phyloP scores from a whole-genome alignment of 352 stramenopile genomes.

The Globisporangium rhizosaccharum region DNA sequence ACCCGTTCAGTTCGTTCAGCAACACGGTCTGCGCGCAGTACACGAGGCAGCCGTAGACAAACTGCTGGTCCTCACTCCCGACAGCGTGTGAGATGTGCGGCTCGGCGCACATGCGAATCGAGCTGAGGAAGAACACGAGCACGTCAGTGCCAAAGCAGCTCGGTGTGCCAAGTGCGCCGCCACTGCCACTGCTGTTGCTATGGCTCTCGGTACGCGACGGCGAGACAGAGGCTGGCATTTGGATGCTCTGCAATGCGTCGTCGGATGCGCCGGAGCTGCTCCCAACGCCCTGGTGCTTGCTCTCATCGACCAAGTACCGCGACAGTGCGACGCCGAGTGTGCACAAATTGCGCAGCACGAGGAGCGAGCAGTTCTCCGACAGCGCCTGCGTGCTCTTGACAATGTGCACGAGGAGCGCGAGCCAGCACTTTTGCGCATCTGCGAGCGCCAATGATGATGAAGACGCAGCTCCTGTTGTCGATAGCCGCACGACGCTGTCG shows the following conservation, averaged over 20 bases:
- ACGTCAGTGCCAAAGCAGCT: conserved; percentile 51
- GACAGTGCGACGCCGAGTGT: conserved; percentile 44
- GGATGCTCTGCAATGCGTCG: background rate
- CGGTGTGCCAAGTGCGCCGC: background rate
- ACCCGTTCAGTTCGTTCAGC: conserved; percentile 47
- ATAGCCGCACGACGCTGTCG: conserved; percentile 14
- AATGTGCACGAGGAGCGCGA: conserved; percentile 47
- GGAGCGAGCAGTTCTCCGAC: conserved; percentile 35
- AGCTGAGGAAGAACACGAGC: conserved; percentile 43
- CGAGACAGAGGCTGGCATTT: background rate
- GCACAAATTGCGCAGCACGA: conserved; percentile 51
- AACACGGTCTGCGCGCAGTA: conserved; percentile 56
- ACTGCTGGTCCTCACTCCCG: conserved; percentile 53
- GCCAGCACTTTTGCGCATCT: conserved; percentile 53
- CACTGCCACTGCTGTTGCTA: background rate
- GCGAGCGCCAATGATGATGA: conserved; percentile 3
- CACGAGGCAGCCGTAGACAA: conserved; percentile 65
- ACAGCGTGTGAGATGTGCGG: conserved; percentile 28
- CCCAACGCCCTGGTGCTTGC: conserved; percentile 31
- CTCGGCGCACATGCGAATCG: conserved; percentile 35
- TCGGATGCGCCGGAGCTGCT: background rate
- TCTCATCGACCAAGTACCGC: conserved; percentile 44
- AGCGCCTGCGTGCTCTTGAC: conserved; percentile 43
- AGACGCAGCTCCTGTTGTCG: background rate
- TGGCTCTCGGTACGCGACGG: conserved; percentile 8